Conservation (phyloP, 1,284 basidiomycete species). For the Gymnopus androsaceus region DNA sequence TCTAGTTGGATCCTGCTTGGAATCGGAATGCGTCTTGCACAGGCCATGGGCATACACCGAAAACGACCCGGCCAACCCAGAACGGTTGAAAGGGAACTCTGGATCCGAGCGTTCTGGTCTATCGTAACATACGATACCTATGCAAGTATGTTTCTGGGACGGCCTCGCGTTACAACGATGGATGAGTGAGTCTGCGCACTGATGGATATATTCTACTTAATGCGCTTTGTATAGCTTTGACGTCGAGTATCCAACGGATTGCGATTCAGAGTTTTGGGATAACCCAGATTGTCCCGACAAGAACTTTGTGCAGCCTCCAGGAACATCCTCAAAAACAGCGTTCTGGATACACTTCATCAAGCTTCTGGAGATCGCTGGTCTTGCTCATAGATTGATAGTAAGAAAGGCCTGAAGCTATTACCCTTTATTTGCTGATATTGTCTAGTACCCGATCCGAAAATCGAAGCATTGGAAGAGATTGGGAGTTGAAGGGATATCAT, state of each 20-base stretch:
- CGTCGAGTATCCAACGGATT: constrained; percentile 49
- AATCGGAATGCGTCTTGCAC: constrained; percentile 50
- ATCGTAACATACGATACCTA: constrained; percentile 42
- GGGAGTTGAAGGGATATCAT: neutral
- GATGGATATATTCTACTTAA: too few species aligned
- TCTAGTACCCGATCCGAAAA: constrained; percentile 7
- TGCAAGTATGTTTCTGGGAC: constrained; percentile 58
- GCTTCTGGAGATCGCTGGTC: constrained; percentile 49
- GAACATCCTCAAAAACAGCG: constrained; percentile 37
- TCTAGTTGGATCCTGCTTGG: constrained; percentile 55
- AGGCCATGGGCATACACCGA: constrained; percentile 32
- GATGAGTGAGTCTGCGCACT: constrained; percentile 16
- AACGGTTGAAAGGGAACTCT: constrained; percentile 44
- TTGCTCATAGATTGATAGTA: constrained; percentile 46
- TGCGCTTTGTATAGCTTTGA: constrained; percentile 37
- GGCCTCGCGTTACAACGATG: constrained; percentile 51
- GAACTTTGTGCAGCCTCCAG: constrained; percentile 38
- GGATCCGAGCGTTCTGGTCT: constrained; percentile 56
- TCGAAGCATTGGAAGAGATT: neutral
- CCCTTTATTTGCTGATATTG: neutral
- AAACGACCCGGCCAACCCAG: constrained; percentile 45
- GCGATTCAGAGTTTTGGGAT: constrained; percentile 31
- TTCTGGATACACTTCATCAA: constrained; percentile 49
- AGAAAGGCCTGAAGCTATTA: constrained; percentile 14
- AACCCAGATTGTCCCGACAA: constrained; percentile 54